Evolutionary conservation across 2,329 filamentous ascomycete genomes (phyloP), one percentile per base, ranked within the genome.

Genomic region (Fusarium sp.): DNA sequence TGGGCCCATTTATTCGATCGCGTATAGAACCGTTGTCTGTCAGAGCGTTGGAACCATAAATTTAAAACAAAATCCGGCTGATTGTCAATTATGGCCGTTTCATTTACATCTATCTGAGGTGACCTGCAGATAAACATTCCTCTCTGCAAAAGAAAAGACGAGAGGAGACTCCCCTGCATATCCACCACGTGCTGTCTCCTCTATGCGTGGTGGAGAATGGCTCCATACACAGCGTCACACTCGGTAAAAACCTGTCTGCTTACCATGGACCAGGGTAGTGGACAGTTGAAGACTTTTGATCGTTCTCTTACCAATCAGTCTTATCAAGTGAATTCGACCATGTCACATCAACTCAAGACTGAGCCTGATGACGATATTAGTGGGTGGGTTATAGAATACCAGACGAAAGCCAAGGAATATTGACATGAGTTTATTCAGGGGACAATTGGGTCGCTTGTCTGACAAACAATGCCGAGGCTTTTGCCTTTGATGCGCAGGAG

Each of bases 331-430:
- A 37, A 37, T 37, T n/a, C 27, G 24, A 37, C 37, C 20, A 34
- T 24, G 51, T 65, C 37, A 14, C 67, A 57, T 71, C 46, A 29
- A 20, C 62, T 66, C 37, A 66, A 34, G 16, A 7, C 20, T 66
- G 48, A 49, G 63, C 55, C 62, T 44, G 34, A 37, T 37, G 34
- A 37, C 34, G 34, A 12, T 37, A 37, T n/a, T 37, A 37, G 34
- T 37, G 18, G 34, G 18, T 37, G 10, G 18, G 34, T 18, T 37
- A 37, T 37, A 37, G 34, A 37, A 37, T 37, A 37, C 34, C 18
- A 37, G 34, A 37, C 34, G 34, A 37, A 37, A 37, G 34, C 34
- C 34, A 37, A 37, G 34, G 34, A 37, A 37, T 37, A n/a, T 11
- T n/a, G 18, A 11, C 34, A 37, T 37, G 34, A 37, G 34, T 37